These are phyloP conservation scores for Paraphaeosphaeria minitans DNA, from an alignment of 2,329 filamentous ascomycete species.

Conservation along the genomic window DNA sequence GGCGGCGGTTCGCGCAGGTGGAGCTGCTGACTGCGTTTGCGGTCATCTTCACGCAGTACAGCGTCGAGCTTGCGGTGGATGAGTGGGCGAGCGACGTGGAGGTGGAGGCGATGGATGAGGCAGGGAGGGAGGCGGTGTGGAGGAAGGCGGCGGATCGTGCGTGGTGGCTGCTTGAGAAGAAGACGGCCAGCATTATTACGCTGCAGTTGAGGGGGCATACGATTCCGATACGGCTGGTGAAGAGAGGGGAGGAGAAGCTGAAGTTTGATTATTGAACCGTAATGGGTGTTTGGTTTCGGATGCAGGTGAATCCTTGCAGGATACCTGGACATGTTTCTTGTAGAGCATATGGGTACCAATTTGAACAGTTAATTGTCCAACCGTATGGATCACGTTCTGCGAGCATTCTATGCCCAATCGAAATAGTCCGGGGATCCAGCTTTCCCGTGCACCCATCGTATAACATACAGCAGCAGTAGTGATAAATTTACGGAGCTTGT, in stretches of 20 bases:
- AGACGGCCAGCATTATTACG: slow-evolving; percentile 68
- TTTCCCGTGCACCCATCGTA: too few species aligned
- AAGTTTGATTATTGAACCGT: slow-evolving; percentile 28
- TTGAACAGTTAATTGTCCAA: too few species aligned
- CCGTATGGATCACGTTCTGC: too few species aligned
- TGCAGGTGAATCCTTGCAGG: too few species aligned
- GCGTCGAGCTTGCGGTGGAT: slow-evolving; percentile 71
- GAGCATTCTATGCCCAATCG: too few species aligned
- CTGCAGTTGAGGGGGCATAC: slow-evolving; percentile 67
- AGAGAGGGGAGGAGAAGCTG: slow-evolving; percentile 73
- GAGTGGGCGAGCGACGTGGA: slow-evolving; percentile 51
- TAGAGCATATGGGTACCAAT: too few species aligned
- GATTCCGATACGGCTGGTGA: slow-evolving; percentile 71
- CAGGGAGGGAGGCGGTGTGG: slow-evolving; percentile 63
- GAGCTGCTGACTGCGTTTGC: slow-evolving; percentile 61
- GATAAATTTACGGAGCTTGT: background rate
- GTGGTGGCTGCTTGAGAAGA: slow-evolving; percentile 58
- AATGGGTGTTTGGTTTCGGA: too few species aligned
- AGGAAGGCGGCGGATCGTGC: slow-evolving; percentile 63
- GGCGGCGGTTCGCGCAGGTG: slow-evolving; percentile 62
- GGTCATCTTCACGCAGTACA: slow-evolving; percentile 62
- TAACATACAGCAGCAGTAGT: background rate
- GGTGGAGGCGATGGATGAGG: slow-evolving; percentile 45
- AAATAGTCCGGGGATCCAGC: too few species aligned
- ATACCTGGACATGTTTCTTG: too few species aligned